Conservation (phyloP, 352 stramenopile genomes). For the Pseudoperonospora humuli region DNA sequence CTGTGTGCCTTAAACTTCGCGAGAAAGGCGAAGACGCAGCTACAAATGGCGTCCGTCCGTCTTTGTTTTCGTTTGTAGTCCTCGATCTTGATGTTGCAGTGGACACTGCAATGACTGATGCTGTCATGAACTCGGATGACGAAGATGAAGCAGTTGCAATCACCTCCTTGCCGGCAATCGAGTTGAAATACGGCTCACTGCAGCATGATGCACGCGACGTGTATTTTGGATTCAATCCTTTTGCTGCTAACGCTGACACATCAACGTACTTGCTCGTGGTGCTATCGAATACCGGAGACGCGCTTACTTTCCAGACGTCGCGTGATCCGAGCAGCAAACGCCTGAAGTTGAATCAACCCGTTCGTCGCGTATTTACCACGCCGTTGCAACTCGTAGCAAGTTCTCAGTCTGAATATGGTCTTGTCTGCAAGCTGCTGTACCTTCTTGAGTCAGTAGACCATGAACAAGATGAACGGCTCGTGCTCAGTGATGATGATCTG, state of each 20-base stretch:
- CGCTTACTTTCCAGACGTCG: constrained; percentile 38
- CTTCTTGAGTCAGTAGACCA: constrained; percentile 8
- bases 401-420: constrained; percentile 20
- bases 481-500: constrained; percentile 48
- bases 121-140: no score
- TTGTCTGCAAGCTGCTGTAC: constrained; percentile 43
- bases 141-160: no score
- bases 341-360: constrained; percentile 31
- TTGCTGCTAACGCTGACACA: constrained; percentile 7
- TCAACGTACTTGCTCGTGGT: constrained; percentile 38
- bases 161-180: no score
- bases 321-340: constrained; percentile 32
- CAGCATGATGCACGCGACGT: constrained; percentile 52
- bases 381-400: constrained; percentile 32
- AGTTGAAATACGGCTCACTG: constrained; percentile 15
- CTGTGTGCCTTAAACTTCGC: no score
- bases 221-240: constrained; percentile 33
- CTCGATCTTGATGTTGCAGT: no score
- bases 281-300: constrained; percentile 42
- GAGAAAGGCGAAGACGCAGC: no score
- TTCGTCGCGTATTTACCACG: constrained; percentile 48
- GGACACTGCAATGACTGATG: no score
- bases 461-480: constrained; percentile 21
- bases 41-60: no score
- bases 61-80: no score